These are phyloP conservation scores for Ustilago curta DNA, from an alignment of 1,284 basidiomycete species.

Conservation along the genomic window DNA sequence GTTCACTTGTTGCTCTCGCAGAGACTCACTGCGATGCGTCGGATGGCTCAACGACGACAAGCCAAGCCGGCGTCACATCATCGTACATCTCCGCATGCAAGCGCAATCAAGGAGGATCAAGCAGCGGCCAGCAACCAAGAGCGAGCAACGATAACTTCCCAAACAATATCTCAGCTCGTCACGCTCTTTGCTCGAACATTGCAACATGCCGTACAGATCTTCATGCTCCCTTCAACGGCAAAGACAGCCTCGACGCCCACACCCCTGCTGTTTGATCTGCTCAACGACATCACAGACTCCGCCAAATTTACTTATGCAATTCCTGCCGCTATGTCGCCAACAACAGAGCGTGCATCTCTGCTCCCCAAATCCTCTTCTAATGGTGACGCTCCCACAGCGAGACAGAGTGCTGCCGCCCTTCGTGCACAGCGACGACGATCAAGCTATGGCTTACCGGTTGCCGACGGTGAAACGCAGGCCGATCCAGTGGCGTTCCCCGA, in stretches of 20 bases:
- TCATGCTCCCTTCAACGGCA: constrained; percentile 18
- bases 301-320: constrained; percentile 9
- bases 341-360: constrained; percentile 16
- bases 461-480: not conserved
- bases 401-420: constrained; percentile 35
- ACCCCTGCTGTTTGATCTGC: constrained; percentile 23
- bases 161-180: constrained; percentile 30
- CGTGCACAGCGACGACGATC: constrained; percentile 30
- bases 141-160: constrained; percentile 21
- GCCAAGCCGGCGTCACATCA: constrained; percentile 7
- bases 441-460: constrained; percentile 29
- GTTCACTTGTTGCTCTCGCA: constrained; percentile 40
- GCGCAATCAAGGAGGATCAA: not conserved
- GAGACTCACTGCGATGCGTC: constrained; percentile 30
- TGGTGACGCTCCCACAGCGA: constrained; percentile 2
- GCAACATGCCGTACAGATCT: constrained; percentile 42
- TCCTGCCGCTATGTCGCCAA: constrained; percentile 17
- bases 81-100: not conserved
- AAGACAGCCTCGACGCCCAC: constrained; percentile 3
- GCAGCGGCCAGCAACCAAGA: constrained; percentile 4
- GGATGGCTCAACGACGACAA: constrained; percentile 21
- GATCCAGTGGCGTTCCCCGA: not conserved
- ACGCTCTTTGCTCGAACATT: constrained; percentile 37
- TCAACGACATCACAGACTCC: constrained; percentile 21
- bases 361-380: constrained; percentile 9